Evolutionary conservation across 2,329 filamentous ascomycete species (phyloP).

Genomic region (Huntiella bhutanensis): DNA sequence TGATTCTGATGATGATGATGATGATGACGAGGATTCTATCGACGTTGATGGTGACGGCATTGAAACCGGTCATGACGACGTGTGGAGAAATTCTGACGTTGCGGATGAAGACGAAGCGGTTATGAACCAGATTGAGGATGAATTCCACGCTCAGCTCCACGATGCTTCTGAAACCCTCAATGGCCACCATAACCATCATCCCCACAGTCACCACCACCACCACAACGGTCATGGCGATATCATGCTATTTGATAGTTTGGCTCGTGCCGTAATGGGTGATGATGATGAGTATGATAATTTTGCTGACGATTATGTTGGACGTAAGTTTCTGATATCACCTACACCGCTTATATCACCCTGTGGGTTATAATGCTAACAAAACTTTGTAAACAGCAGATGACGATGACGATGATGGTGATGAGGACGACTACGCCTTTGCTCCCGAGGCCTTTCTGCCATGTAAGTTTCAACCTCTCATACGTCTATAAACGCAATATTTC

Average conservation of each 20-base stretch:
- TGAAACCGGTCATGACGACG: constrained; percentile 34
- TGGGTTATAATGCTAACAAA: constrained; percentile 13
- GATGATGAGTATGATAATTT: constrained; percentile 33
- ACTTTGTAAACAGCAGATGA: constrained; percentile 21
- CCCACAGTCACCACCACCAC: constrained; percentile 5
- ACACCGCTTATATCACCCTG: too few species aligned
- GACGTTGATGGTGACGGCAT: constrained; percentile 43
- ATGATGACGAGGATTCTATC: constrained; percentile 37
- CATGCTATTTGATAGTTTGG: constrained; percentile 31
- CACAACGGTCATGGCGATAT: constrained; percentile 22
- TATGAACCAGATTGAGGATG: constrained; percentile 33
- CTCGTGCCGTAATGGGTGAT: constrained; percentile 32
- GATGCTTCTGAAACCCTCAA: constrained; percentile 21
- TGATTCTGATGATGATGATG: constrained; percentile 25
- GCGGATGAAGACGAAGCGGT: constrained; percentile 33
- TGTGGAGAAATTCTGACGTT: constrained; percentile 40
- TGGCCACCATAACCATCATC: constrained; percentile 8
- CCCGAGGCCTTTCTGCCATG: constrained; percentile 31
- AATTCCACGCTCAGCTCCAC: constrained; percentile 31
- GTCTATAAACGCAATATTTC: constrained; percentile 5
- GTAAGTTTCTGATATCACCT: too few species aligned
- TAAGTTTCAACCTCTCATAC: constrained; percentile 20
- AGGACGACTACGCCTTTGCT: constrained; percentile 45
- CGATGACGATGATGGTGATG: constrained; percentile 52
- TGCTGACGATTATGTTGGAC: not conserved